Percentiles rank a stretch among this genome's conserved stretches.
phyloP scores from a whole-genome alignment of 78 protist species.

The Diacronema lutheri region DNA sequence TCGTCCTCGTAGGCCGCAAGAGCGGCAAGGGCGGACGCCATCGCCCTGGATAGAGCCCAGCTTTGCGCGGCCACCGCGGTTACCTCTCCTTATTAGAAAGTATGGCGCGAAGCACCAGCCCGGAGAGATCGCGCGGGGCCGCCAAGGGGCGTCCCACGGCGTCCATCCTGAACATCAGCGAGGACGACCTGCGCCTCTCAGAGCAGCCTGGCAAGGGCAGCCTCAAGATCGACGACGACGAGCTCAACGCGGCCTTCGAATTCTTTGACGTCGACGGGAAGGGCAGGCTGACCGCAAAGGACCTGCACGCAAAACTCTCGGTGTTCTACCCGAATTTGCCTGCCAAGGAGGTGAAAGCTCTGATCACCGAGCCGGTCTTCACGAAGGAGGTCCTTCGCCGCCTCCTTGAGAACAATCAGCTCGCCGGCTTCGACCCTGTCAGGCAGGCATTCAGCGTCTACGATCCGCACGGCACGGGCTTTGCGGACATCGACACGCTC shows the following conservation, averaged over 20 bases:
- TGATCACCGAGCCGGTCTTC: constrained; percentile 50
- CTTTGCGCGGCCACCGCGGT: too few relatives aligned
- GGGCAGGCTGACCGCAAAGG: constrained; percentile 36
- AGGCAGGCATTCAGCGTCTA: constrained; percentile 31
- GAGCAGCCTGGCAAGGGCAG: too few relatives aligned
- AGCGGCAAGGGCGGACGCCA: too few relatives aligned
- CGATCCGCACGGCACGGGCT: constrained; percentile 54
- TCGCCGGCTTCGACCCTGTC: constrained; percentile 39
- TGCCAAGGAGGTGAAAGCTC: constrained; percentile 43
- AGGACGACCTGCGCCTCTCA: too few relatives aligned
- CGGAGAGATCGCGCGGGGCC: too few relatives aligned
- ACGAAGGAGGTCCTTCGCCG: constrained; percentile 31
- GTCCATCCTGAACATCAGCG: too few relatives aligned
- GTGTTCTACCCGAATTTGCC: constrained; percentile 50
- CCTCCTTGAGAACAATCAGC: constrained; percentile 36
- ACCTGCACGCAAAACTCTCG: constrained; percentile 10
- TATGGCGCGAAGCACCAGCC: too few relatives aligned
- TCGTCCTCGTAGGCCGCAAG: too few relatives aligned
- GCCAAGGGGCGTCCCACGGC: too few relatives aligned
- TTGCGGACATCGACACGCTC: constrained; percentile 27
- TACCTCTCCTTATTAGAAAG: too few relatives aligned
- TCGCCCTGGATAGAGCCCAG: too few relatives aligned
- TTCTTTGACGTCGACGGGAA: constrained; percentile 37
- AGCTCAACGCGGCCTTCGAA: constrained; percentile 46
- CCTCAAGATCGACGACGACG: not conserved